These are phyloP conservation scores for Ogataea angusta DNA, from an alignment of 805 yeast genomes.

Conservation along the genomic window DNA sequence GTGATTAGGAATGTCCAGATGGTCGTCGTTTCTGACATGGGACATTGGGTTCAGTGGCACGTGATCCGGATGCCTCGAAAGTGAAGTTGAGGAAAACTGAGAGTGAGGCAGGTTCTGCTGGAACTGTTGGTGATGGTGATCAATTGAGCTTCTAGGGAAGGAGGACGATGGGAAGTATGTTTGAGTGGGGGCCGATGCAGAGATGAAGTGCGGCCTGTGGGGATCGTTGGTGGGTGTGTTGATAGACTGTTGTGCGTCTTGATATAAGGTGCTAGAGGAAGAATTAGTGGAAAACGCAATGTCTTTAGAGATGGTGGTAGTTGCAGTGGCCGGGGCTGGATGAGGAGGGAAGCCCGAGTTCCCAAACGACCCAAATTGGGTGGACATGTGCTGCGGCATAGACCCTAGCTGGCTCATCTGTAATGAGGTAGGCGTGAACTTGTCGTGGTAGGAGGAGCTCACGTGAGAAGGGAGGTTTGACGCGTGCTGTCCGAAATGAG, in stretches of 20 bases:
- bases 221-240: constrained; percentile 13
- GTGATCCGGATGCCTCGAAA: constrained; percentile 8
- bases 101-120: constrained; percentile 9
- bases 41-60: constrained; percentile 2
- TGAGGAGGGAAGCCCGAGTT: constrained; percentile 31
- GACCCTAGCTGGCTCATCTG: constrained; percentile 5
- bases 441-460: constrained; percentile 34
- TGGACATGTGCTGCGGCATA: constrained; percentile 13
- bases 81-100: constrained; percentile 5
- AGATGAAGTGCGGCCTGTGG: constrained; percentile 21
- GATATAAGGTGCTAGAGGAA: constrained; percentile 33
- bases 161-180: constrained; percentile 18
- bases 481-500: constrained; percentile 47
- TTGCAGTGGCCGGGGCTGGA: constrained; percentile 48
- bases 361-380: constrained; percentile 14
- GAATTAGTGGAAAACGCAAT: constrained; percentile 39
- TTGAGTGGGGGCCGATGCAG: constrained; percentile 30
- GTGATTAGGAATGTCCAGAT: constrained; percentile 73
- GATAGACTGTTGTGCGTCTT: constrained; percentile 31
- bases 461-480: constrained; percentile 28
- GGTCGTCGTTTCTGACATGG: constrained; percentile 35
- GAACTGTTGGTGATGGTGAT: constrained; percentile 9
- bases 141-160: constrained; percentile 11
- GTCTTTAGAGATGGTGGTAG: constrained; percentile 53
- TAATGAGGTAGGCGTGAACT: constrained; percentile 9